Conservation (phyloP, 192 early-diverging fungal genomes). For the Rhizophagus clarus region DNA sequence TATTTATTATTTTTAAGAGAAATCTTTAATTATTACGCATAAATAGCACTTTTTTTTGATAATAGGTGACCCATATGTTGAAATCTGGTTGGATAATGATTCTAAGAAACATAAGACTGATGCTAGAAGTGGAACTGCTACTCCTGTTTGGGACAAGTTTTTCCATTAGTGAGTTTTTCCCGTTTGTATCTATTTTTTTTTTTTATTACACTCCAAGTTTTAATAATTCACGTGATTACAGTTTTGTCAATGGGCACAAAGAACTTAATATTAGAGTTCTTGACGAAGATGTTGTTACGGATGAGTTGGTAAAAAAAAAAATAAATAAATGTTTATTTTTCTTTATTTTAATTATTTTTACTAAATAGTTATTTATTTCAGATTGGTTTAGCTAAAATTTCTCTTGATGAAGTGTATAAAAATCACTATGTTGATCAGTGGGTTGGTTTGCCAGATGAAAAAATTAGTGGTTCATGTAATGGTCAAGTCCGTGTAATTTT, state of each 20-base stretch:
- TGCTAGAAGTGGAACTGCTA: not conserved
- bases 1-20: not conserved
- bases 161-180: not conserved
- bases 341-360: not conserved
- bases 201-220: not conserved
- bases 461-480: not conserved
- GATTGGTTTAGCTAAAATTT: not conserved
- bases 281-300: not conserved
- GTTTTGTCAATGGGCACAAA: not conserved
- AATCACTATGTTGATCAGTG: not conserved
- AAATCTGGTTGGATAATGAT: not conserved
- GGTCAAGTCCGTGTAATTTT: constrained; percentile 1
- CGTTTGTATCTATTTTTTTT: not conserved
- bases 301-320: not conserved
- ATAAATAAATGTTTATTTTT: not conserved
- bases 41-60: not conserved
- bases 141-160: not conserved
- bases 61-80: not conserved
- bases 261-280: not conserved
- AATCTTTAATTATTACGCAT: not conserved
- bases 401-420: not conserved
- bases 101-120: not conserved
- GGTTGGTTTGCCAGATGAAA: not conserved
- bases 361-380: not conserved
- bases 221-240: not conserved